Percentiles rank a stretch among this genome's conserved stretches.
phyloP scores from a whole-genome alignment of 257 asterid species.

The Linaria vulgaris region DNA sequence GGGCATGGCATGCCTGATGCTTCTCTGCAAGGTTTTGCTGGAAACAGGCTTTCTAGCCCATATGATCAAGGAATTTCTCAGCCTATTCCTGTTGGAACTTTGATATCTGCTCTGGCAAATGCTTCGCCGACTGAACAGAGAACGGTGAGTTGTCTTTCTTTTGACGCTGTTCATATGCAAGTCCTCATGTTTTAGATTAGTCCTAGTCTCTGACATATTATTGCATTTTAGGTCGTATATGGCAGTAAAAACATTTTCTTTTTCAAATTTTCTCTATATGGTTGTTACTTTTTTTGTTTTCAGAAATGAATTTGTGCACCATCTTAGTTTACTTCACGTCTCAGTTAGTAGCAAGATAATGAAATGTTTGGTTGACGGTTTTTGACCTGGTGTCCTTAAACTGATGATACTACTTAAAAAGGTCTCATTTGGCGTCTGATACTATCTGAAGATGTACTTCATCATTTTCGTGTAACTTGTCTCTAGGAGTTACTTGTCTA shows the following conservation, averaged over 20 bases:
- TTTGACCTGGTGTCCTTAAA: too few relatives aligned
- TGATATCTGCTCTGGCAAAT: slow-evolving; percentile 94
- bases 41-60: slow-evolving; percentile 76
- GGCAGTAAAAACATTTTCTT: too few relatives aligned
- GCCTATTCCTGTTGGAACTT: slow-evolving; percentile 76
- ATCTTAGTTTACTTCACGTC: too few relatives aligned
- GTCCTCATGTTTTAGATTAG: slow-evolving; percentile 1
- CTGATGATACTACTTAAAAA: too few relatives aligned
- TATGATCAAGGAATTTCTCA: slow-evolving; percentile 61
- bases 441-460: too few relatives aligned
- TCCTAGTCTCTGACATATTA: not conserved
- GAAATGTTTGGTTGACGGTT: not conserved
- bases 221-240: not conserved
- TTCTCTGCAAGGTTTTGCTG: slow-evolving; percentile 60
- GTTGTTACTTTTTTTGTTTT: too few relatives aligned
- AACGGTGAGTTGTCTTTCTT: slow-evolving; percentile 51
- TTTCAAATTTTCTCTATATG: too few relatives aligned
- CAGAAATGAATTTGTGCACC: too few relatives aligned
- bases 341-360: not conserved
- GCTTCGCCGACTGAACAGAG: slow-evolving; percentile 87
- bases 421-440: too few relatives aligned
- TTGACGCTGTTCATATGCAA: not conserved
- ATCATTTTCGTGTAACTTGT: too few relatives aligned
- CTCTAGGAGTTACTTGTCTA: too few relatives aligned
- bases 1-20: slow-evolving; percentile 76